Evolutionary conservation across 176 grass and related monocot species (phyloP), one percentile per base, ranked within the genome.

Genomic region (Paspalum vaginatum): DNA sequence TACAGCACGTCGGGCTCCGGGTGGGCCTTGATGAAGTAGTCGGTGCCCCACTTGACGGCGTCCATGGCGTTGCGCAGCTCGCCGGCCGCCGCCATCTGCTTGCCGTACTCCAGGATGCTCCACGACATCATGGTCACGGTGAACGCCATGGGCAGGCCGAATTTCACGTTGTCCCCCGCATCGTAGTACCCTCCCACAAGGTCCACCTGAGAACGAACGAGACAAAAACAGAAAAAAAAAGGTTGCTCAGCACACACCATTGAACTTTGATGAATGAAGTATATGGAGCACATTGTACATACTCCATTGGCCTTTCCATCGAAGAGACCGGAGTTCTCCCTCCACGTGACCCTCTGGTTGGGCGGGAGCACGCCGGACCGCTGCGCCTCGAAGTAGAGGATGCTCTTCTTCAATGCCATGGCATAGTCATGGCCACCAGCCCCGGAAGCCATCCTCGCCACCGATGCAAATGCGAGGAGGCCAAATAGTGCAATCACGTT

Each of bases 21-120:
- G 80, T 98, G 95, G 0, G 92, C 92, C 86, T 98, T 98, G 77
- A 98, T 91, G 88, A 93, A 92, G 91, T 98, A 98, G 50, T 98
- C 95, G 0, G 92, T 93, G 53, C 95, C 92, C 95, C 92, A 98
- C 83, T 93, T 98, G 8, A 98, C 80, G 48, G 95, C 95, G 58
- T 89, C 92, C 92, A 98, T 86, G 65, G 95, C 92, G 85, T 98
- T 88, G 15, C 82, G 80, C 22, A 98, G 83, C 86, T 98, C 92
- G 22, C 92, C 95, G 40, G 74, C 84, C 1, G 83, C 81, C 1
- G 80, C 70, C 88, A 98, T 93, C 84, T 98, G 92, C 65, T 85
- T 85, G 6, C 92, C 95, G 65, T 98, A 98, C 74, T 98, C 95
- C 24, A 91, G 78, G 20, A 98, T 89, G 83, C 92, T 76, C 95